Conservation (phyloP, 352 stramenopile genomes). For the Globisporangium perplexum region DNA sequence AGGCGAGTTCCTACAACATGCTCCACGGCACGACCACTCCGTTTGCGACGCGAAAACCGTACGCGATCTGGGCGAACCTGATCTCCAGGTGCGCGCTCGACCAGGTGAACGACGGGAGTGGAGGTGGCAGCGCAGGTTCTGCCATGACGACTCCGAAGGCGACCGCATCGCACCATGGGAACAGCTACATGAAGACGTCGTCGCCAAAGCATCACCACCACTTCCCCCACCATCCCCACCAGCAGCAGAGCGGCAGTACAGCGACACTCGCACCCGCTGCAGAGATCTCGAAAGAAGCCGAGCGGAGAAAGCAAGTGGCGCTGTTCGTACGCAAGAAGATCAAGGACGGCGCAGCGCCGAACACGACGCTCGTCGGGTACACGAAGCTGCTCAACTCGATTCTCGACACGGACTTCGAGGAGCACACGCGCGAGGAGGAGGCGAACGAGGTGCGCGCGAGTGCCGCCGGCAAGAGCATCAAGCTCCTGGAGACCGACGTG, state of each 20-base stretch:
- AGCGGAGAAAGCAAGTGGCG: slow-evolving; percentile 45
- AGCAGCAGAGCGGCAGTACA: neutral
- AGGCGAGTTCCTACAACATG: slow-evolving; percentile 49
- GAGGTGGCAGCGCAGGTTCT: neutral
- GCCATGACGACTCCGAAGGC: neutral
- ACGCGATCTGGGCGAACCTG: slow-evolving; percentile 77
- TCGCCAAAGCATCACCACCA: slow-evolving; percentile 2
- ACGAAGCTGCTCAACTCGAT: slow-evolving; percentile 53
- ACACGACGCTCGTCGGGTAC: slow-evolving; percentile 64
- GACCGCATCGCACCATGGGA: neutral
- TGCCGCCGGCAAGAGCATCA: slow-evolving; percentile 11
- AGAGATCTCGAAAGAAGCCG: slow-evolving; percentile 25
- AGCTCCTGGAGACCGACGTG: slow-evolving; percentile 12
- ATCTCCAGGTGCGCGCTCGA: slow-evolving; percentile 61
- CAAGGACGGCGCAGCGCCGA: slow-evolving; percentile 47
- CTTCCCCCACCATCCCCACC: neutral
- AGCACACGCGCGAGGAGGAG: slow-evolving; percentile 26
- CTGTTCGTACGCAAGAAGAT: slow-evolving; percentile 63
- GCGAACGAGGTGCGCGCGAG: slow-evolving; percentile 3
- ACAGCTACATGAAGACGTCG: neutral
- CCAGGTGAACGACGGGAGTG: neutral
- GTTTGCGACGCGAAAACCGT: slow-evolving; percentile 70
- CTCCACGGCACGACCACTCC: slow-evolving; percentile 66
- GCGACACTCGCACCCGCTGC: neutral
- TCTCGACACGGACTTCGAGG: slow-evolving; percentile 68